Percentiles rank a stretch among this genome's conserved stretches.
phyloP scores from a whole-genome alignment of 2,329 filamentous ascomycete genomes.

The Diaporthe capsici region DNA sequence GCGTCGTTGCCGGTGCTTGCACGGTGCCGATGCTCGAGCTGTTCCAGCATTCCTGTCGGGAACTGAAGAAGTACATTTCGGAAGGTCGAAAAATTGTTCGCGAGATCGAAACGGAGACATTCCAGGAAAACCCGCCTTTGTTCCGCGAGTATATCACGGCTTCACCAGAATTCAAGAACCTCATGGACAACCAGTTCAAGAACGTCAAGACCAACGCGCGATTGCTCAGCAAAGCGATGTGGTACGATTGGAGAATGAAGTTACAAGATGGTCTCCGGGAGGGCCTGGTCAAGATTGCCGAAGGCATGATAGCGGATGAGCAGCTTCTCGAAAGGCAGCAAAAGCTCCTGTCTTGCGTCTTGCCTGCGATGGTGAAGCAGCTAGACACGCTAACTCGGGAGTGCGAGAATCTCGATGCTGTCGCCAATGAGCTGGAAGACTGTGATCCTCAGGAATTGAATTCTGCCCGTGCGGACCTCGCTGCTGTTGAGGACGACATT shows the following conservation, averaged over 20 bases:
- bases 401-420: conserved; percentile 75
- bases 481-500: conserved; percentile 76
- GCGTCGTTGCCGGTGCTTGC: conserved; percentile 89
- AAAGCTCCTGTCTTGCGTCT: conserved; percentile 73
- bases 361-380: conserved; percentile 76
- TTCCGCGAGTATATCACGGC: conserved; percentile 94
- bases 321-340: conserved; percentile 77
- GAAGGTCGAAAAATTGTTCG: conserved; percentile 91
- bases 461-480: conserved; percentile 78
- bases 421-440: conserved; percentile 81
- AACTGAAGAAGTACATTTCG: conserved; percentile 96
- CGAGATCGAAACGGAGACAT: conserved; percentile 90
- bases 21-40: conserved; percentile 94
- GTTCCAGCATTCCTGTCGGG: conserved; percentile 95
- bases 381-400: conserved; percentile 75
- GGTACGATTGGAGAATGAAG: conserved; percentile 98
- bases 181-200: conserved; percentile 98
- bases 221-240: conserved; percentile 92
- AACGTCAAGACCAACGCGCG: conserved; percentile 96
- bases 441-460: conserved; percentile 86
- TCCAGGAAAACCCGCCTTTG: conserved; percentile 89
- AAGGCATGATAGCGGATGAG: conserved; percentile 84
- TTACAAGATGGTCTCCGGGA: conserved; percentile 85
- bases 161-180: conserved; percentile 82
- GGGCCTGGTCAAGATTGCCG: conserved; percentile 80